A percentile compares a stretch with the other conserved stretches of the same genome.
Conservation (phyloP, 179 eudicot species). For the Corrigiola litoralis region DNA sequence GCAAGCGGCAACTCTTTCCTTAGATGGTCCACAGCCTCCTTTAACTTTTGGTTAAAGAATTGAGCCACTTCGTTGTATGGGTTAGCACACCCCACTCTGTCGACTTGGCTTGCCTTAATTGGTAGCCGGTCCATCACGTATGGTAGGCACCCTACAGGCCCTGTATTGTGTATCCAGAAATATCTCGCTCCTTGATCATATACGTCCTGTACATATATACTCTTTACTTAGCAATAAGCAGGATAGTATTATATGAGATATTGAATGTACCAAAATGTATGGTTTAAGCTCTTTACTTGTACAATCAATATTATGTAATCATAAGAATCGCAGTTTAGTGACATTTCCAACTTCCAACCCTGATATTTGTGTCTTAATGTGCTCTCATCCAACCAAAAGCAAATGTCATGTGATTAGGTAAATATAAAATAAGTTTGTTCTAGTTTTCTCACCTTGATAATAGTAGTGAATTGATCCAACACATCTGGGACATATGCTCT, state of each 20-base stretch:
- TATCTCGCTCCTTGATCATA: slow-evolving; percentile 42
- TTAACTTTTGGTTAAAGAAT: slow-evolving; percentile 32
- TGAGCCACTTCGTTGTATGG: slow-evolving; percentile 42
- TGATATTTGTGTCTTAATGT: no score
- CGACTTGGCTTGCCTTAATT: slow-evolving; percentile 30
- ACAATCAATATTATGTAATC: no score
- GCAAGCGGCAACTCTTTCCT: slow-evolving; percentile 32
- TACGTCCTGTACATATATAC: slow-evolving; percentile 15
- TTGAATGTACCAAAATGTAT: no score
- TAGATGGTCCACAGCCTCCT: slow-evolving; percentile 31
- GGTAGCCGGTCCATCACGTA: slow-evolving; percentile 30
- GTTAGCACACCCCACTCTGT: slow-evolving; percentile 32
- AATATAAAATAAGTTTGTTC: no score
- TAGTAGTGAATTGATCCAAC: slow-evolving; percentile 24
- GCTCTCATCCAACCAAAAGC: no score
- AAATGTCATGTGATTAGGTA: no score
- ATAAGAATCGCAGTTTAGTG: no score
- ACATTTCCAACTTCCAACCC: no score
- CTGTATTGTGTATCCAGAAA: slow-evolving; percentile 53
- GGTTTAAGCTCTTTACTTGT: no score
- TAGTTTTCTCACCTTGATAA: slow-evolving; percentile 19
- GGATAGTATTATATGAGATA: no score
- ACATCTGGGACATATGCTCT: slow-evolving; percentile 30
- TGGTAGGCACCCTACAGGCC: slow-evolving; percentile 48
- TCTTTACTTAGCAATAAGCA: no score